phyloP scores from a whole-genome alignment of 345 rosid genomes.

The Aurinia saxatilis region DNA sequence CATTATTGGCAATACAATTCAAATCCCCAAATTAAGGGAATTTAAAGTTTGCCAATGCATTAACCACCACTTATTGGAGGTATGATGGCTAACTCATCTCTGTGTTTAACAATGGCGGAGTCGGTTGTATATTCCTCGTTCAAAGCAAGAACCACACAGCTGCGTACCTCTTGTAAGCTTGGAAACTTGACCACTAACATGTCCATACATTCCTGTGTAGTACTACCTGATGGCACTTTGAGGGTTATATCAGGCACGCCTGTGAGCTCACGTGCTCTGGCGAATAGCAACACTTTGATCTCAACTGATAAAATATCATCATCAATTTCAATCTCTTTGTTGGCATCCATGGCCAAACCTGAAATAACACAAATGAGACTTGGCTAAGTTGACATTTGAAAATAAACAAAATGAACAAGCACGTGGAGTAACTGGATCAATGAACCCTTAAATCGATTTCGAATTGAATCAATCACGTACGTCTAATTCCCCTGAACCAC shows the following conservation, averaged over 20 bases:
- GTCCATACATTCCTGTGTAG: conserved; percentile 56
- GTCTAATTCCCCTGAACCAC: no score
- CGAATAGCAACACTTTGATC: conserved; percentile 75
- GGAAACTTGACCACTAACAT: conserved; percentile 58
- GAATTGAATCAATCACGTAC: no score
- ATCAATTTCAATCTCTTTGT: conserved; percentile 15
- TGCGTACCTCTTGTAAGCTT: conserved; percentile 50
- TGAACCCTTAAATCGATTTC: no score
- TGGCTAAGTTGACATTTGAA: no score
- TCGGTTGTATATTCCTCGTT: conserved; percentile 68
- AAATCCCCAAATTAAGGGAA: not conserved
- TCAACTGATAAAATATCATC: conserved; percentile 31
- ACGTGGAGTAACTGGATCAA: no score
- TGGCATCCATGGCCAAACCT: conserved; percentile 15
- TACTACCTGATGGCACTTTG: conserved; percentile 57
- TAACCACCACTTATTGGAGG: conserved; percentile 99
- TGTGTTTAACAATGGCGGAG: conserved; percentile 48
- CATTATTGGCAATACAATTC: not conserved
- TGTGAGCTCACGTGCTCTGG: conserved; percentile 78
- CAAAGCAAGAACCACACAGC: conserved; percentile 71
- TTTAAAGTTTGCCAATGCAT: not conserved
- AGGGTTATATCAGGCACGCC: conserved; percentile 47
- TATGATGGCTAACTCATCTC: conserved; percentile 86
- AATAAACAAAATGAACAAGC: no score
- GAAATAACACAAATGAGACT: no score